phyloP scores from a whole-genome alignment of 2,329 filamentous ascomycete genomes.

The Botryosphaeria dothidea region DNA sequence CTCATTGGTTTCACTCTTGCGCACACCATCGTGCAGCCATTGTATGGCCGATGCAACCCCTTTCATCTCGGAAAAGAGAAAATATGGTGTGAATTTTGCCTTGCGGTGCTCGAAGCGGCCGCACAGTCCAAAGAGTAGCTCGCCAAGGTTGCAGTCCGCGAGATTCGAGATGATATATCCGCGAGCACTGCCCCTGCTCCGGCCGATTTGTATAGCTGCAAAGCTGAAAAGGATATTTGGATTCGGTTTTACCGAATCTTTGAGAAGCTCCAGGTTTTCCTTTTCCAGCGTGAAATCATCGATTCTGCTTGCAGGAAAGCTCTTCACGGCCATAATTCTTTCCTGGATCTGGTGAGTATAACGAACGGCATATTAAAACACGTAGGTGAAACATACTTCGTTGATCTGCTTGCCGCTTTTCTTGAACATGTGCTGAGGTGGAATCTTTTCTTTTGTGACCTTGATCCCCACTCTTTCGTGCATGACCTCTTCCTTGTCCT shows the following conservation, averaged over 20 bases:
- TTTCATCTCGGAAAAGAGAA: not conserved
- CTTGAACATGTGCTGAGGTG: not conserved
- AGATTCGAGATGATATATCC: not conserved
- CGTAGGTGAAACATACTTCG: not conserved
- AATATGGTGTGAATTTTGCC: not conserved
- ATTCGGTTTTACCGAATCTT: not conserved
- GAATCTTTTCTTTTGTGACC: not conserved
- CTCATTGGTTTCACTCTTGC: not conserved
- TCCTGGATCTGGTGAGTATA: not conserved
- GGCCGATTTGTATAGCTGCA: not conserved
- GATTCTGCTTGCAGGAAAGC: not conserved
- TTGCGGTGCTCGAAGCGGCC: not conserved
- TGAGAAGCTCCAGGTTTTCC: not conserved
- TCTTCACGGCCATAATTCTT: not conserved
- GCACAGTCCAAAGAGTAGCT: not conserved
- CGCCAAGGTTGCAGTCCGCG: not conserved
- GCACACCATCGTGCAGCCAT: not conserved
- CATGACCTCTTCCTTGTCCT: not conserved
- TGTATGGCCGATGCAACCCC: not conserved
- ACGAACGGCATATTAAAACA: too few relatives aligned
- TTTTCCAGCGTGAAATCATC: not conserved
- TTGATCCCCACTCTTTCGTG: not conserved
- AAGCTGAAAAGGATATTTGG: not conserved
- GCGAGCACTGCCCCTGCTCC: not conserved
- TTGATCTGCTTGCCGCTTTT: not conserved